A percentile compares a stretch with the other conserved stretches of the same genome.
Conservation (phyloP, 2,329 filamentous ascomycete species). For the Endothia cerciana region DNA sequence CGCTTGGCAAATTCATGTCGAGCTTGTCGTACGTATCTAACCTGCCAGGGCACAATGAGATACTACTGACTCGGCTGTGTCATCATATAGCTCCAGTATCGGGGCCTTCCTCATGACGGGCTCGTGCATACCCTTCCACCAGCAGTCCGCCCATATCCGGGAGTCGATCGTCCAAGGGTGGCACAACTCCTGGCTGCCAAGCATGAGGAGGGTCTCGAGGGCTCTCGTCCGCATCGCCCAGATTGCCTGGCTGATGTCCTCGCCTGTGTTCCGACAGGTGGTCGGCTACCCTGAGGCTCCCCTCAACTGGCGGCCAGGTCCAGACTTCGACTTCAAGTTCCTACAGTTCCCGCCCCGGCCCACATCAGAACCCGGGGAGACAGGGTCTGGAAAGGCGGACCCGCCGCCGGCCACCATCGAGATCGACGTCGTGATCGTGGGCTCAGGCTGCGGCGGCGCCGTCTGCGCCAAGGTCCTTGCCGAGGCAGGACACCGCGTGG, state of each 20-base stretch:
- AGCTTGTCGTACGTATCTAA: conserved; percentile 46
- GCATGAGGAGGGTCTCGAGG: conserved; percentile 60
- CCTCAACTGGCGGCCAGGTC: conserved; percentile 51
- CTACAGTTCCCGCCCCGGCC: conserved; percentile 55
- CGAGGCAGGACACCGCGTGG: conserved; percentile 72
- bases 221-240: conserved; percentile 59
- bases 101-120: conserved; percentile 71
- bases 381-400: conserved; percentile 31
- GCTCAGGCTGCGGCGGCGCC: conserved; percentile 83
- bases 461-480: conserved; percentile 82
- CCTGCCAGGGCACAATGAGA: background rate
- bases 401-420: conserved; percentile 62
- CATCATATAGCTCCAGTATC: conserved; percentile 56
- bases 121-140: conserved; percentile 63
- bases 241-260: conserved; percentile 59
- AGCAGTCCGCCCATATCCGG: conserved; percentile 63
- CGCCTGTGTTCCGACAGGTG: conserved; percentile 56
- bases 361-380: background rate
- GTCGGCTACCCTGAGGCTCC: conserved; percentile 63
- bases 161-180: conserved; percentile 66
- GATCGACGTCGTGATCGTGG: conserved; percentile 83
- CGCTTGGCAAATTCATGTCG: conserved; percentile 45
- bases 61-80: background rate
- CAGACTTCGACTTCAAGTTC: conserved; percentile 62
- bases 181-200: conserved; percentile 58